Evolutionary conservation across 2,329 filamentous ascomycete genomes (phyloP).

Genomic region (Aspergillus cejpii): DNA sequence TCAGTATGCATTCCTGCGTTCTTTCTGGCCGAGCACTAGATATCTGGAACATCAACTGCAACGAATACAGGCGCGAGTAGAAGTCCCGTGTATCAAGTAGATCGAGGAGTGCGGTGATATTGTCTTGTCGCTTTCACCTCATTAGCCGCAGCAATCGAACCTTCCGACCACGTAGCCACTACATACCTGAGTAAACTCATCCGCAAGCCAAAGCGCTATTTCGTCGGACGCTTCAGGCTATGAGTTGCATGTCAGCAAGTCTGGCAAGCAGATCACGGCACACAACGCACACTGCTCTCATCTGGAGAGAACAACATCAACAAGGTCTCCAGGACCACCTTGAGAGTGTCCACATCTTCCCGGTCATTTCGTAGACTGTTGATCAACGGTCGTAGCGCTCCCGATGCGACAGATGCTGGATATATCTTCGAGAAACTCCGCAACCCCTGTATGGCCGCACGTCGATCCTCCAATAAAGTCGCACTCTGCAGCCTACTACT

Average conservation of each 20-base stretch:
- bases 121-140: slow-evolving; percentile 70
- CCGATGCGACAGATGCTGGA: slow-evolving; percentile 90
- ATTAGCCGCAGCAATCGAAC: slow-evolving; percentile 41
- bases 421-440: slow-evolving; percentile 95
- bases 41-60: slow-evolving; percentile 84
- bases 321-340: slow-evolving; percentile 88
- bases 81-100: slow-evolving; percentile 83
- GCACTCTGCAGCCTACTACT: slow-evolving; percentile 82
- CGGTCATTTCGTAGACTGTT: slow-evolving; percentile 76
- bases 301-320: slow-evolving; percentile 81
- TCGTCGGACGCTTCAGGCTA: slow-evolving; percentile 92
- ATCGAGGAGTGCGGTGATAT: slow-evolving; percentile 82
- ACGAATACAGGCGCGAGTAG: slow-evolving; percentile 81
- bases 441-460: slow-evolving; percentile 84
- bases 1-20: slow-evolving; percentile 90
- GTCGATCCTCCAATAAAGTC: slow-evolving; percentile 86
- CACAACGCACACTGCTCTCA: slow-evolving; percentile 49
- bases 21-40: slow-evolving; percentile 78
- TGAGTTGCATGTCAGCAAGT: slow-evolving; percentile 26
- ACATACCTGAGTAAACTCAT: slow-evolving; percentile 86
- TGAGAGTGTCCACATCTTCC: slow-evolving; percentile 93
- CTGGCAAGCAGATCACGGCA: slow-evolving; percentile 3
- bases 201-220: slow-evolving; percentile 89
- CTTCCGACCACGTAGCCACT: slow-evolving; percentile 9
- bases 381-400: slow-evolving; percentile 82